Evolutionary conservation across 1,284 basidiomycete genomes (phyloP).

Genomic region (Heterobasidion annosum): DNA sequence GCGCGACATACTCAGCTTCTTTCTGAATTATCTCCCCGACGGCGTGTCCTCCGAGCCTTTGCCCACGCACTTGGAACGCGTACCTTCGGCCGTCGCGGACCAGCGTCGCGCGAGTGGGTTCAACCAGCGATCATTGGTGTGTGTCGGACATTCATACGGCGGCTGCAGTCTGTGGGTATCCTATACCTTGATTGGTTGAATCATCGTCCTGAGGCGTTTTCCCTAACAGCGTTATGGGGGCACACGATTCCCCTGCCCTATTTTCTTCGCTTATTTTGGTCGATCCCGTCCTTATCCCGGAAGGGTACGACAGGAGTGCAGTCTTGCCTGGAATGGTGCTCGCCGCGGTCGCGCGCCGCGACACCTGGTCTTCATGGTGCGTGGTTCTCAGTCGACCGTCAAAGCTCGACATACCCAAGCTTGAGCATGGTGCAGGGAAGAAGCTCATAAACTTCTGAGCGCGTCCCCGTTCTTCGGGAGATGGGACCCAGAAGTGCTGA

Average conservation of each 20-base stretch:
- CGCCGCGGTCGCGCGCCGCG: conserved; percentile 55
- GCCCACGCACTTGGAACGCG: conserved; percentile 39
- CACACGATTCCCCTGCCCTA: conserved; percentile 52
- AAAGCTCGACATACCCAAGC: too few species aligned
- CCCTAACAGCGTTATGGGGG: conserved; percentile 44
- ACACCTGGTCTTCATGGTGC: conserved; percentile 56
- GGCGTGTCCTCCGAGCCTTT: conserved; percentile 19
- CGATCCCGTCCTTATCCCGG: conserved; percentile 64
- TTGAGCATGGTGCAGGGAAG: conserved; percentile 32
- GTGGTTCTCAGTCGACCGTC: background rate
- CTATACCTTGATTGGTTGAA: background rate
- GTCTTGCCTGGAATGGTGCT: conserved; percentile 17
- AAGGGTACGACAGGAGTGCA: conserved; percentile 15
- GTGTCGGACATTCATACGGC: conserved; percentile 78
- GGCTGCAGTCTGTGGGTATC: conserved; percentile 57
- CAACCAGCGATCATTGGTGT: conserved; percentile 40
- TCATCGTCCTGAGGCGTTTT: background rate
- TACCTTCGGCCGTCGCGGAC: conserved; percentile 31
- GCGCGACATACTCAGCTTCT: conserved; percentile 68
- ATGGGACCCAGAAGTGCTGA: conserved; percentile 68
- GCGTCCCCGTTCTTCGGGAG: conserved; percentile 59
- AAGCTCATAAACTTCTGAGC: conserved; percentile 46
- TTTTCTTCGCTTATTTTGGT: conserved; percentile 71
- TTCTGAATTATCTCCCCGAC: conserved; percentile 51
- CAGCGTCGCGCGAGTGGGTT: conserved; percentile 36